A percentile compares a stretch with the other conserved stretches of the same genome.
Conservation (phyloP, 2,329 filamentous ascomycete species). For the Coniella lustricola region DNA sequence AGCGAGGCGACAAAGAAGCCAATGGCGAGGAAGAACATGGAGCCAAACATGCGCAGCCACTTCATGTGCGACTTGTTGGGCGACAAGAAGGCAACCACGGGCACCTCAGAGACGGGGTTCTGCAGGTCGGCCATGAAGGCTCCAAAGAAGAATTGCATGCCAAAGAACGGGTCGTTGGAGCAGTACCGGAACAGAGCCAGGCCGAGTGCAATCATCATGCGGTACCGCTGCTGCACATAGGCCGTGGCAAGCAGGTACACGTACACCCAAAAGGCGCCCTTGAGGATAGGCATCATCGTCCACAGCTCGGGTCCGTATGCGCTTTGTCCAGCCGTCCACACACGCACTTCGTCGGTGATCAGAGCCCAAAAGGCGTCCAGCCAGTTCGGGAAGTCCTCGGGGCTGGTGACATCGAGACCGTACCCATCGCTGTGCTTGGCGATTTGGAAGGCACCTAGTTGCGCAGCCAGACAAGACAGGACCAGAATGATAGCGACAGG, state of each 20-base stretch:
- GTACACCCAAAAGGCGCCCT: slow-evolving; percentile 17
- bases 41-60: slow-evolving; percentile 13
- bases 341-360: slow-evolving; percentile 13
- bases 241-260: slow-evolving; percentile 14
- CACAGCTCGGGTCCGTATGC: slow-evolving; percentile 16
- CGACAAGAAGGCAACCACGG: slow-evolving; percentile 10
- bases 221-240: slow-evolving; percentile 13
- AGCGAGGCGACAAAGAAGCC: slow-evolving; percentile 15
- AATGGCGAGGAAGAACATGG: slow-evolving; percentile 11
- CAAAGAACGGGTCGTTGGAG: slow-evolving; percentile 17
- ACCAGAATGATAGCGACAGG: slow-evolving; percentile 14
- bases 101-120: slow-evolving; percentile 7
- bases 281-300: slow-evolving; percentile 17
- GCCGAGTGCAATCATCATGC: slow-evolving; percentile 15
- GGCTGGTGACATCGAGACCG: slow-evolving; percentile 14
- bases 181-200: slow-evolving; percentile 13
- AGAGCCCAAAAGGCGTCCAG: slow-evolving; percentile 7
- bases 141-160: slow-evolving; percentile 18
- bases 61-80: slow-evolving; percentile 13
- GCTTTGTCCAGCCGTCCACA: slow-evolving; percentile 13
- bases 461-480: slow-evolving; percentile 13
- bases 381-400: slow-evolving; percentile 10
- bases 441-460: slow-evolving; percentile 14
- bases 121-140: slow-evolving; percentile 17
- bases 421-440: slow-evolving; percentile 13